Conservation (phyloP, 1,139 yeast species). For the Citeromyces siamensis region DNA sequence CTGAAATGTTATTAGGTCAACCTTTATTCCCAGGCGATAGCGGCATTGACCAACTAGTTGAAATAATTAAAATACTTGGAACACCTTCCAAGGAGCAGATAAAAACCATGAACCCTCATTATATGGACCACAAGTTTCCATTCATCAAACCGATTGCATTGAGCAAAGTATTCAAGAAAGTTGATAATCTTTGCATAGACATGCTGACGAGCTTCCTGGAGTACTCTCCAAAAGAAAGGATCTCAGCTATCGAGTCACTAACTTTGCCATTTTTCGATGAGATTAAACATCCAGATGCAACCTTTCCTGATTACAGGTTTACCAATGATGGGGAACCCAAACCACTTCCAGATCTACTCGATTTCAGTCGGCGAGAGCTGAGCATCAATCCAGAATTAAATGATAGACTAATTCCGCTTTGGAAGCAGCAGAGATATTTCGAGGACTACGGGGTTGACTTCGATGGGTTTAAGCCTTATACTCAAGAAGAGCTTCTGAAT, state of each 20-base stretch:
- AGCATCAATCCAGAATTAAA: conserved; percentile 14
- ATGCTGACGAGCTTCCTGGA: conserved; percentile 50
- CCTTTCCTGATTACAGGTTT: conserved; percentile 8
- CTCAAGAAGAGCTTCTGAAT: conserved; percentile 15
- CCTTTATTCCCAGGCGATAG: conserved; percentile 97
- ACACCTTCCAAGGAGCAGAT: conserved; percentile 93
- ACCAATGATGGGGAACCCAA: conserved; percentile 9
- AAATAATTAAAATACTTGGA: conserved; percentile 89
- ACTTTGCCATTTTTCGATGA: conserved; percentile 70
- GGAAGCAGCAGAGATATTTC: conserved; percentile 12
- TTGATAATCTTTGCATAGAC: conserved; percentile 47
- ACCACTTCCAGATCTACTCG: conserved; percentile 16
- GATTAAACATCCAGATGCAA: conserved; percentile 39
- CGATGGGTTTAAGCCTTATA: conserved; percentile 13
- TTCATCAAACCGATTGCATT: conserved; percentile 92
- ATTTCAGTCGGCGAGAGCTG: conserved; percentile 17
- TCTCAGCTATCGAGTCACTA: conserved; percentile 58
- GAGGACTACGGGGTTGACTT: conserved; percentile 11
- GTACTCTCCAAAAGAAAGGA: conserved; percentile 65
- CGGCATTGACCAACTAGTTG: conserved; percentile 95
- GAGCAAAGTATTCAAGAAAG: conserved; percentile 65
- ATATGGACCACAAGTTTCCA: conserved; percentile 96
- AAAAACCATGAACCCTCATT: conserved; percentile 91
- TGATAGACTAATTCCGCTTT: conserved; percentile 15
- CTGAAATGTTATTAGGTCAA: conserved; percentile 88